Conservation (phyloP, 2,329 filamentous ascomycete species). For the Fulvia fulva region DNA sequence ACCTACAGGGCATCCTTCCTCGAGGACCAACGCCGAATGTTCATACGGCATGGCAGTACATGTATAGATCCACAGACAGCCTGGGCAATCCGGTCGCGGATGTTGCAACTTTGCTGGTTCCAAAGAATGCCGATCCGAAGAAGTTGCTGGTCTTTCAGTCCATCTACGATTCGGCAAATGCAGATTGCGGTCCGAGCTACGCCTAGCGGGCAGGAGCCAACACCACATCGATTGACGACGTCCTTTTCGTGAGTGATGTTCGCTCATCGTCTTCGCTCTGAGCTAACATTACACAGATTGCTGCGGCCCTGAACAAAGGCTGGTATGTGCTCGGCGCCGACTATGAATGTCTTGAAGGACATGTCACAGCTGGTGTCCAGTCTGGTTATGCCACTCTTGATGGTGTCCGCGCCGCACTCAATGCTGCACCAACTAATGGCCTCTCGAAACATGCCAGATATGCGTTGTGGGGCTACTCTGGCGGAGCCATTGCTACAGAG, state of each 20-base stretch:
- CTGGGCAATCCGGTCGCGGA: slow-evolving; percentile 11
- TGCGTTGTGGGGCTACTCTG: slow-evolving; percentile 53
- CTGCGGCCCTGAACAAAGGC: slow-evolving; percentile 36
- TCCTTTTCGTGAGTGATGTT: background rate
- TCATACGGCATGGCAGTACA: slow-evolving; percentile 8
- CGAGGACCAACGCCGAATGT: background rate
- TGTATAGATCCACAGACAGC: slow-evolving; percentile 18
- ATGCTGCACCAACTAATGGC: slow-evolving; percentile 6
- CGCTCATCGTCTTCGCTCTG: background rate
- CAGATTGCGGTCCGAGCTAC: slow-evolving; percentile 37
- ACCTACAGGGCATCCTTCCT: slow-evolving; percentile 3
- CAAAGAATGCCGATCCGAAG: slow-evolving; percentile 8
- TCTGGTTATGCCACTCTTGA: slow-evolving; percentile 42
- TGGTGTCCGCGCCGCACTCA: slow-evolving; percentile 37
- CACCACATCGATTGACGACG: background rate
- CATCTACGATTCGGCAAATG: slow-evolving; percentile 12
- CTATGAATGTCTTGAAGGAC: slow-evolving; percentile 37
- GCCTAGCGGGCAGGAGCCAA: slow-evolving; percentile 9
- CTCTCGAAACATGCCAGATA: slow-evolving; percentile 18
- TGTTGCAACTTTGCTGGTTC: slow-evolving; percentile 17
- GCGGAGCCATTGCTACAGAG: slow-evolving; percentile 48
- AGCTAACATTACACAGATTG: background rate
- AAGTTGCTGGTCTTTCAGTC: slow-evolving; percentile 15
- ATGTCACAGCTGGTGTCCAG: slow-evolving; percentile 38
- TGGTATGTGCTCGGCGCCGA: slow-evolving; percentile 48